Base-by-base conservation (phyloP, 78 protist genomes). In the Dictyostelium brefeldianum region DNA sequence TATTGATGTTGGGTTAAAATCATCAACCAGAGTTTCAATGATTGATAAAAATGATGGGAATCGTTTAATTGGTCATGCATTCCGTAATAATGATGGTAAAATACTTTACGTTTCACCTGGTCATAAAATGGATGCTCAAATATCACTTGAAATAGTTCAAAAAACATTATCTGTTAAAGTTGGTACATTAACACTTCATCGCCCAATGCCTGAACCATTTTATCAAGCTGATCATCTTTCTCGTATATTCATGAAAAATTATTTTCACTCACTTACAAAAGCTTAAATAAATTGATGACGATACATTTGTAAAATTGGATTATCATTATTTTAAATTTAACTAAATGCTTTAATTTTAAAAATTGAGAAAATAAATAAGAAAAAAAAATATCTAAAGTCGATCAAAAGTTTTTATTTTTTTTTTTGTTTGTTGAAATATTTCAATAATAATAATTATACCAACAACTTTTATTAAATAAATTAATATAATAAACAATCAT, bases 21-120 rank as follows among this genome's bases (percentile, higher is more conserved):
- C 5, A 59, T 12, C n/a, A 48, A 75, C 8, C 7, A 27, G 25
- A 1, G 78, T 81, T 2, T 62, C 64, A 46, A 81, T 81, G 89
- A 43, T 71, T 36, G n/a, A 71, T 46, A 7, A 53, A 3, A 27
- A 27, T 47, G 43, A 15, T 4, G 12, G 9, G 5, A 57, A 6
- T 41, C 15, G 50, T n/a, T 46, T 62, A 50, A 56, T 83, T 4
- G 92, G 82, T 3, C 29, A n/a, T 22, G 78, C 77, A 1, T 83
- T 71, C 22, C 17, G 80, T 4, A 77, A 78, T 22, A 10, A 7
- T 22, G 27, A 50, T 1, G 25, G 17, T 22, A 82, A 94, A 43
- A 85, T 46, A 5, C 48, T 96, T 36, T 96, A 90, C 65, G 83
- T 95, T n/a, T 96, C 98, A 29, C 94, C 91, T n/a, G 98, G 98